Evolutionary conservation across 139 green algal genomes (phyloP).

Genomic region (Picochlorum sp.): DNA sequence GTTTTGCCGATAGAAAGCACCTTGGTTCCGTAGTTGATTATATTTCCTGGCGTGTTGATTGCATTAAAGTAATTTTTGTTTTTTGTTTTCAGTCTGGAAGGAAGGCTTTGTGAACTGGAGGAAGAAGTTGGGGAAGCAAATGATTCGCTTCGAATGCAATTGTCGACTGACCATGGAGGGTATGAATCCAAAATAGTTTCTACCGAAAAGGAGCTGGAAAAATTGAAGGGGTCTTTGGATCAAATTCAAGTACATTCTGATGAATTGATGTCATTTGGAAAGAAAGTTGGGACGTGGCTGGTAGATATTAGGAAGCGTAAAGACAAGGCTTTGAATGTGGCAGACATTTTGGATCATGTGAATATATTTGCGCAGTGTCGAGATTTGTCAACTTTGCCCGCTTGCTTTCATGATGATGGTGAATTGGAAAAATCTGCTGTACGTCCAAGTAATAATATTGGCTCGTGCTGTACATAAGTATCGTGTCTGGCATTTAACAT

Average conservation of each 20-base stretch:
- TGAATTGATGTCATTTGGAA: not conserved
- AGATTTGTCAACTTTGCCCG: constrained; percentile 30
- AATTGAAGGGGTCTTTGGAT: not conserved
- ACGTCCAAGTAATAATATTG: no score
- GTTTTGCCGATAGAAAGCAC: no score
- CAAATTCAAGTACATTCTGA: not conserved
- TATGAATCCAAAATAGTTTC: not conserved
- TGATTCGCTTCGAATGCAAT: not conserved
- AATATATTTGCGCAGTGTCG: constrained; percentile 24
- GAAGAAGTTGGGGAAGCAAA: not conserved
- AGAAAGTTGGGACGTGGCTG: not conserved
- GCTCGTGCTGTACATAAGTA: no score
- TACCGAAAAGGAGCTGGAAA: not conserved
- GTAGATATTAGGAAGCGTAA: constrained; percentile 21
- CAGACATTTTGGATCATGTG: constrained; percentile 24
- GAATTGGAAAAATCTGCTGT: constrained; percentile 38
- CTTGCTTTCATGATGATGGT: constrained; percentile 39
- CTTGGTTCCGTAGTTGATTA: no score
- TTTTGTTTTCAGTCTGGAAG: not conserved
- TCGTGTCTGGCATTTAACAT: no score
- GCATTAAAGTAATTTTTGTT: not conserved
- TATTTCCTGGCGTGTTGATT: not conserved
- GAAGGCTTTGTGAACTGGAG: not conserved
- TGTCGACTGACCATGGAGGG: not conserved
- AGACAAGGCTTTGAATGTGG: constrained; percentile 20